Base-by-base conservation (phyloP, 495 filamentous ascomycete species). In the Penicillium salamii region DNA sequence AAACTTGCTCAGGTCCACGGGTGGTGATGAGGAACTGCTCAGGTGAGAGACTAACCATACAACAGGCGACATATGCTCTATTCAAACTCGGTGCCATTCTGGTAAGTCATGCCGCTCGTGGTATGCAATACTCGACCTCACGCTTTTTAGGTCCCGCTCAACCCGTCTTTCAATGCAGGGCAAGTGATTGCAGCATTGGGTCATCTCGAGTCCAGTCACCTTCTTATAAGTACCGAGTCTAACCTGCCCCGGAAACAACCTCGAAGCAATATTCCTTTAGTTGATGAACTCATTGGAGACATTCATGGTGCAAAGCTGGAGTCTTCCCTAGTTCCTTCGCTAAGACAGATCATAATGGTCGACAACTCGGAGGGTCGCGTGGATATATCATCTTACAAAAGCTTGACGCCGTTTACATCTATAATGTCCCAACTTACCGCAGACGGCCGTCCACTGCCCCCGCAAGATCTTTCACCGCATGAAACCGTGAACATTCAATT, bases 401-500 rank as follows among this genome's bases (percentile, higher is more conserved):
- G 70, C 31, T 63, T 80, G 17, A 84, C 77, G 0, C 74, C 71
- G 0, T 95, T 83, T 55, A 43, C 61, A 37, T 71, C 66, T 0
- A 46, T 77, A 32, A 44, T 57, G 29, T 68, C 80, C 3, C 52
- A 77, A 18, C 63, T 87, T 12, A 47, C 80, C 11, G 68, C 75
- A 31, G 78, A 84, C 47, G 71, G 74, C 1, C 41, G 20, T 5
- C 31, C 62, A 14, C 63, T 76, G 20, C 63, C 65, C 18, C 66
- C 65, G 33, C 76, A 63, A 34, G 63, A 71, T 1, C 75, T 97
- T 14, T 69, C 74, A 11, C 72, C 81, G 0, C 59, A 82, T 49
- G 93, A 98, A 13, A 82, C 88, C 3, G 83, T 95, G 36, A 97
- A 97, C 63, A 96, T 98, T 54, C 93, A 98, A 62, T 98, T 97